Conservation (phyloP, 495 filamentous ascomycete genomes). For the Neurospora tetraspora region DNA sequence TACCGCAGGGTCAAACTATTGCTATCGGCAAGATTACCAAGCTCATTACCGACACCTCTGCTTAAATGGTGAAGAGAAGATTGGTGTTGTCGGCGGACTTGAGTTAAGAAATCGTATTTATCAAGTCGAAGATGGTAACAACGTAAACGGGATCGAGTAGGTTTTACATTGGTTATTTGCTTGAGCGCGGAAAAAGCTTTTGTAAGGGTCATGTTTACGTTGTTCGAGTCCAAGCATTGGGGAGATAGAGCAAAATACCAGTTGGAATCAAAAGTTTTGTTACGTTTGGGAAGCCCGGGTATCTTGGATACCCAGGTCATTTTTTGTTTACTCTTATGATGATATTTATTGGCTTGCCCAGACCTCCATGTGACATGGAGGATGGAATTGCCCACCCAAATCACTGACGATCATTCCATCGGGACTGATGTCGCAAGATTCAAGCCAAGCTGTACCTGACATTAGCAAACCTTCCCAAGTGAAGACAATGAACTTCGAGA, state of each 20-base stretch:
- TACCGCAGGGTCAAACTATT: slow-evolving; percentile 76
- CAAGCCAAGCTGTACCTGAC: neutral
- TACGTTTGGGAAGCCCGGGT: neutral
- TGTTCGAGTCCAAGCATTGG: neutral
- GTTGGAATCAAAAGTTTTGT: neutral
- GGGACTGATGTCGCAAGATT: neutral
- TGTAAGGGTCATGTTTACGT: neutral
- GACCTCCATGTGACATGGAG: neutral
- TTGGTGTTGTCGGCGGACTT: neutral
- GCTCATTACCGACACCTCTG: slow-evolving; percentile 40
- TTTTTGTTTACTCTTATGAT: neutral
- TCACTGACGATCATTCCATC: neutral
- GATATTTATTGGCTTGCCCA: neutral
- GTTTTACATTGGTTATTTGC: neutral
- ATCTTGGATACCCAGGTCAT: neutral
- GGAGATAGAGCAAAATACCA: neutral
- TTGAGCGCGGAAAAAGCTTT: neutral
- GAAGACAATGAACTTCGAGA: neutral
- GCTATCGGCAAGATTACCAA: slow-evolving; percentile 95
- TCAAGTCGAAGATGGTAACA: neutral
- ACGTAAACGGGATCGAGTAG: neutral
- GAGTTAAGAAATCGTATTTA: neutral
- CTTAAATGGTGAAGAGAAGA: slow-evolving; percentile 5
- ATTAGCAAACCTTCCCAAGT: neutral
- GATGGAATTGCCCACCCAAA: neutral